Conservation (phyloP, 2,329 filamentous ascomycete species). For the Venturia pyrina region DNA sequence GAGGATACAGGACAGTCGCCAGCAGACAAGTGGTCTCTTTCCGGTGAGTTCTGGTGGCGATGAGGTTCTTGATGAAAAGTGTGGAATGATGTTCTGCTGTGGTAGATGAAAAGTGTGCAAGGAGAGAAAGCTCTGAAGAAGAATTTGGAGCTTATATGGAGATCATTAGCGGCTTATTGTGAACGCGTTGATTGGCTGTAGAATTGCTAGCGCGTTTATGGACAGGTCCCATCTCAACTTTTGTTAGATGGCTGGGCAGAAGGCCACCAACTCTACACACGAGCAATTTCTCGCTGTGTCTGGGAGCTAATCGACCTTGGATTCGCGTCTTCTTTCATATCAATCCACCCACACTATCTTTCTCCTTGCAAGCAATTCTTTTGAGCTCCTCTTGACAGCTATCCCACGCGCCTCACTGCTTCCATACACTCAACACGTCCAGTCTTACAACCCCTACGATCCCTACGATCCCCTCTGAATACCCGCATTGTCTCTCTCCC, state of each 20-base stretch:
- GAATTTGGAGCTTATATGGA: background rate
- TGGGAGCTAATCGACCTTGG: background rate
- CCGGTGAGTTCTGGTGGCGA: background rate
- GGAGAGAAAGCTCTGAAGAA: background rate
- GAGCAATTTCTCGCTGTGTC: background rate
- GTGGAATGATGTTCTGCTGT: too few relatives aligned
- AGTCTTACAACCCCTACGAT: background rate
- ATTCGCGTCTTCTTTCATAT: background rate
- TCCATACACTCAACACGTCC: background rate
- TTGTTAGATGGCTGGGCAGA: background rate
- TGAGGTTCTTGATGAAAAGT: background rate
- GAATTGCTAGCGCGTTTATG: background rate
- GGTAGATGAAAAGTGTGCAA: background rate
- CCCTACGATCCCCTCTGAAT: background rate
- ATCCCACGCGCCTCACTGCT: background rate
- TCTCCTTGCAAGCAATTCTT: background rate
- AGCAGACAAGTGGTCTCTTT: background rate
- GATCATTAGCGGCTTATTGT: background rate
- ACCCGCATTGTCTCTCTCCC: background rate
- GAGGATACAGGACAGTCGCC: background rate
- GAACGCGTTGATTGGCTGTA: constrained; percentile 1
- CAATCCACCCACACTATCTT: background rate
- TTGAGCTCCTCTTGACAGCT: background rate
- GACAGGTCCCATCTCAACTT: background rate
- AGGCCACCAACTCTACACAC: background rate